Evolutionary conservation across 2,329 filamentous ascomycete species (phyloP).

Genomic region (Xylaria multiplex): DNA sequence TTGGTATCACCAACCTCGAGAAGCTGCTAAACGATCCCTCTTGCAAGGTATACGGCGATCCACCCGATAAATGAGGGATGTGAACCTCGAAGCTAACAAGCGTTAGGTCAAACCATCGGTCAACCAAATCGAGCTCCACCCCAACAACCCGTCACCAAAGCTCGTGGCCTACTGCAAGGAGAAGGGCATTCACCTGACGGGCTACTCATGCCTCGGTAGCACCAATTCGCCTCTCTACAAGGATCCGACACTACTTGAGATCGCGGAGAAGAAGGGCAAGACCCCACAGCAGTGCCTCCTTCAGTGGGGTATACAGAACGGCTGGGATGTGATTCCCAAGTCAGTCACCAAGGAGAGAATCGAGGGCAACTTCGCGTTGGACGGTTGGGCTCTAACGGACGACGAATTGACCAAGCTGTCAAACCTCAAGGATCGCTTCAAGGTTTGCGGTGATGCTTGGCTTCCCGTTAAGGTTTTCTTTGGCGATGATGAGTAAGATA

Average conservation of each 20-base stretch:
- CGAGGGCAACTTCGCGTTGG: slow-evolving; percentile 77
- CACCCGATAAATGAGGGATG: background rate
- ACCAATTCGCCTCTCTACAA: slow-evolving; percentile 76
- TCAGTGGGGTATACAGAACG: slow-evolving; percentile 82
- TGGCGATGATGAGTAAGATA: slow-evolving; percentile 76
- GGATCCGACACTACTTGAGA: slow-evolving; percentile 68
- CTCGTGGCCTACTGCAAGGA: slow-evolving; percentile 76
- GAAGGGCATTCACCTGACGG: slow-evolving; percentile 80
- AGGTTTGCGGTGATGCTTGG: slow-evolving; percentile 81
- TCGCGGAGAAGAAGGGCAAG: slow-evolving; percentile 74
- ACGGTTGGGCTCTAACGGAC: slow-evolving; percentile 77
- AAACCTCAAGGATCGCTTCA: slow-evolving; percentile 78
- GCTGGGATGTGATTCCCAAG: slow-evolving; percentile 88
- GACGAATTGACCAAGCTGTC: slow-evolving; percentile 78
- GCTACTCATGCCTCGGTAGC: slow-evolving; percentile 78
- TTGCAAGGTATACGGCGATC: slow-evolving; percentile 62
- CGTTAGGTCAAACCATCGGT: slow-evolving; percentile 70
- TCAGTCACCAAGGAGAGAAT: slow-evolving; percentile 79
- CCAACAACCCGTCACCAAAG: slow-evolving; percentile 83
- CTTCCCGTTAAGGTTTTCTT: slow-evolving; percentile 83
- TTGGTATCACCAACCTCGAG: slow-evolving; percentile 82
- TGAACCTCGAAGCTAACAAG: background rate
- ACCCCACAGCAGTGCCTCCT: slow-evolving; percentile 80
- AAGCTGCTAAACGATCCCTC: slow-evolving; percentile 74
- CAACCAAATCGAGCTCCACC: slow-evolving; percentile 86